Percentiles rank a stretch among this genome's conserved stretches.
Conservation (phyloP, 2,329 filamentous ascomycete genomes). For the Sporothrix humicola region DNA sequence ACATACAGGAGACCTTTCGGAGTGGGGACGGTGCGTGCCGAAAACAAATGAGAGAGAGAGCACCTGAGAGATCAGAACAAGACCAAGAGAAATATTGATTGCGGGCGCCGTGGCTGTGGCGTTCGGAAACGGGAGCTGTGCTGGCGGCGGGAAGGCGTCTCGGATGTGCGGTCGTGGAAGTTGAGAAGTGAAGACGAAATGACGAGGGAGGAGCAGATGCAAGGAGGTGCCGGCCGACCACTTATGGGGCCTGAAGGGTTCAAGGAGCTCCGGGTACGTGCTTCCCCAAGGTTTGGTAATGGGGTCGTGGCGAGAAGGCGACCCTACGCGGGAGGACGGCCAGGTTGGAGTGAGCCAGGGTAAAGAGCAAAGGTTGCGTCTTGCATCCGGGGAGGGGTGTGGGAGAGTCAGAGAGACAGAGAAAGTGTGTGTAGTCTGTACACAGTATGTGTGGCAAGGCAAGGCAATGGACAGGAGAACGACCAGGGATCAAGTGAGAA, state of each 20-base stretch:
- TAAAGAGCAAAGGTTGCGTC: constrained; percentile 19
- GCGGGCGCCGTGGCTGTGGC: constrained; percentile 22
- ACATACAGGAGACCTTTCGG: constrained; percentile 2
- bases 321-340: not conserved
- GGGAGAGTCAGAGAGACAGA: not conserved
- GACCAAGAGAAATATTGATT: not conserved
- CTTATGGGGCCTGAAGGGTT: constrained; percentile 19
- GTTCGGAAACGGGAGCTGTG: constrained; percentile 27
- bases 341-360: constrained; percentile 16
- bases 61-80: not conserved
- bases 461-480: constrained; percentile 1
- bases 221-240: constrained; percentile 21
- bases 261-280: constrained; percentile 27
- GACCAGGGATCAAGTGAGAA: constrained; percentile 10
- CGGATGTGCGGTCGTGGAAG: constrained; percentile 27
- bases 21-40: not conserved
- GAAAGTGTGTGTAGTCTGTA: no score
- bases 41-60: constrained; percentile 22
- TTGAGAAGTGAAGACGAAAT: constrained; percentile 16
- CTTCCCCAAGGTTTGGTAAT: constrained; percentile 30
- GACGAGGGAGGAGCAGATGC: constrained; percentile 16
- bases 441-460: constrained; percentile 3
- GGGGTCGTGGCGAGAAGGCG: constrained; percentile 20
- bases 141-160: constrained; percentile 27
- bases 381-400: constrained; percentile 26